These are phyloP conservation scores for Mycena sp. DNA, from an alignment of 1,284 basidiomycete species.

Conservation along the genomic window DNA sequence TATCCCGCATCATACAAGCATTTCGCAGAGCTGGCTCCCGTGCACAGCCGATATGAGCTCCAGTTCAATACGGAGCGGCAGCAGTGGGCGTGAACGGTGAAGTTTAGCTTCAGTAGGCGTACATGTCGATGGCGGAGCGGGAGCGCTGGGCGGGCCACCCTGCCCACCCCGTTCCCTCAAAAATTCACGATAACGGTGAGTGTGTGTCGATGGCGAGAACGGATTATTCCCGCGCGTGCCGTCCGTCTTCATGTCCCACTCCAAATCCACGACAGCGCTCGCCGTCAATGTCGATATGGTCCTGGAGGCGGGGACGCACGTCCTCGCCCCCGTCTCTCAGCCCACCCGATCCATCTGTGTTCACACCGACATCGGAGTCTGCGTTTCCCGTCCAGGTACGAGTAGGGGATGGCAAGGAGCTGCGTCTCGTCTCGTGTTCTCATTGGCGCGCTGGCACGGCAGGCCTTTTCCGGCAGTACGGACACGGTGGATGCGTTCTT, in stretches of 20 bases:
- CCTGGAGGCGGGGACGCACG: not conserved
- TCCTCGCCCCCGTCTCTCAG: not conserved
- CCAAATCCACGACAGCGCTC: conserved; percentile 8
- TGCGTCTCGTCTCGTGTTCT: not conserved
- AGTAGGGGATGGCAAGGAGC: not conserved
- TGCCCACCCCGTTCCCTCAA: not conserved
- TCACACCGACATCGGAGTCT: too few species aligned
- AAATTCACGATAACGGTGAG: not conserved
- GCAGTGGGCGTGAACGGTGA: not conserved
- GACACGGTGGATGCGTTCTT: not conserved
- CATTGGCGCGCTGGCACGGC: not conserved
- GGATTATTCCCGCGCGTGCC: not conserved
- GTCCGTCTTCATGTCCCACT: not conserved
- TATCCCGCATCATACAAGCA: not conserved
- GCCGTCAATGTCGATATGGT: conserved; percentile 1
- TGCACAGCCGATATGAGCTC: not conserved
- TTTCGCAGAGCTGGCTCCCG: not conserved
- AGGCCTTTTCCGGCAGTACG: not conserved
- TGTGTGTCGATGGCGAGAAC: not conserved
- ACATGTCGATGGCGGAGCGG: not conserved
- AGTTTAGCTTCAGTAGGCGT: not conserved
- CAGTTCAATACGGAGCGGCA: conserved; percentile 1
- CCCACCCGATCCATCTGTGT: too few species aligned
- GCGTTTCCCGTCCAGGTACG: too few species aligned
- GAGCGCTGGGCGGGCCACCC: not conserved